A percentile compares a stretch with the other conserved stretches of the same genome.
Evolutionary conservation across 768 basidiomycete genomes (phyloP).

Genomic region (Lentinula guzmanii): DNA sequence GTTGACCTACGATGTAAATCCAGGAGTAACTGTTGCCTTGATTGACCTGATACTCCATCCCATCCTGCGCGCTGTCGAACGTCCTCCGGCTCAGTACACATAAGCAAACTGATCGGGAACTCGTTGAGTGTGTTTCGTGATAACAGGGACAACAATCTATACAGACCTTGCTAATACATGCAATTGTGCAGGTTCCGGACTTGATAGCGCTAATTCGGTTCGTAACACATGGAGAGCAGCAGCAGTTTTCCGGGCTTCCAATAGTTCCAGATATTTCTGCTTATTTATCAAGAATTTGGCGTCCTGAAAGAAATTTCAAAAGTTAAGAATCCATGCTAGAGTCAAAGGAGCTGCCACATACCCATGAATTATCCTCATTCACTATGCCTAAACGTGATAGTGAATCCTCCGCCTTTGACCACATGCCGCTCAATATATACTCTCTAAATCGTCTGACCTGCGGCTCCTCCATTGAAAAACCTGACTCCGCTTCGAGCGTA

Average conservation of each 20-base stretch:
- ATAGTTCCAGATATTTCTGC: slow-evolving; percentile 93
- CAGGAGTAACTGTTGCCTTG: slow-evolving; percentile 69
- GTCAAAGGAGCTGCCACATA: slow-evolving; percentile 26
- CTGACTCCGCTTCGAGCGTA: slow-evolving; percentile 88
- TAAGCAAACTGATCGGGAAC: slow-evolving; percentile 60
- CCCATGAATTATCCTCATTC: slow-evolving; percentile 65
- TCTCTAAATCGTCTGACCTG: slow-evolving; percentile 77
- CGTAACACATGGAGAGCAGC: slow-evolving; percentile 82
- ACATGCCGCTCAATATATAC: slow-evolving; percentile 73
- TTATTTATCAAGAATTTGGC: slow-evolving; percentile 84
- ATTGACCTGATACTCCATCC: slow-evolving; percentile 83
- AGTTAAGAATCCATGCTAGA: slow-evolving; percentile 2
- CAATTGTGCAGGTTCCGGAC: slow-evolving; percentile 73
- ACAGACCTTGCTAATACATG: slow-evolving; percentile 82
- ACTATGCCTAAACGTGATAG: slow-evolving; percentile 64
- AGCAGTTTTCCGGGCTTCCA: slow-evolving; percentile 77
- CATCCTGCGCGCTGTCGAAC: slow-evolving; percentile 75
- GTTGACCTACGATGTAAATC: slow-evolving; percentile 70
- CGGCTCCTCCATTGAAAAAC: slow-evolving; percentile 75
- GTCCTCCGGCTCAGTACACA: slow-evolving; percentile 86
- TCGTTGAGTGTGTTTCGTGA: slow-evolving; percentile 13
- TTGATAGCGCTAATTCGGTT: slow-evolving; percentile 80
- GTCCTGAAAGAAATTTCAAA: slow-evolving; percentile 40
- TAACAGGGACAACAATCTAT: slow-evolving; percentile 9
- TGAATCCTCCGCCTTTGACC: slow-evolving; percentile 71